phyloP scores from a whole-genome alignment of 2,329 filamentous ascomycete species.

The Graphiopsis chlorocephala region DNA sequence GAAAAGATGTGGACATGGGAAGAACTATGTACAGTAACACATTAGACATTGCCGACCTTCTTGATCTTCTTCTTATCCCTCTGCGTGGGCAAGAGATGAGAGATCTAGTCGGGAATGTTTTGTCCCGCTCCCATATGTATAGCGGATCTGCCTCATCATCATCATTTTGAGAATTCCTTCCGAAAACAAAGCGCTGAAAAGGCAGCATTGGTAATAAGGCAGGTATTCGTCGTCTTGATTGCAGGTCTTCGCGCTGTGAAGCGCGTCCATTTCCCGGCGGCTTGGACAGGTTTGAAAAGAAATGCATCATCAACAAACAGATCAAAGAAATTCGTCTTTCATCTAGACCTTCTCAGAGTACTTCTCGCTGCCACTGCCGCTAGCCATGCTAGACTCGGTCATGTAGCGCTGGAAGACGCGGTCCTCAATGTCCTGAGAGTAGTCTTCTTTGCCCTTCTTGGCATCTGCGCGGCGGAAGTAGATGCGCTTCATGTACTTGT shows the following conservation, averaged over 20 bases:
- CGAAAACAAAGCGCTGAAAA: background rate
- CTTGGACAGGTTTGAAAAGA: background rate
- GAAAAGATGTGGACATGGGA: background rate
- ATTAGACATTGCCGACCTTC: background rate
- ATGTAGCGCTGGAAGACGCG: conserved; percentile 16
- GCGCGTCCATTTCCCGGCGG: background rate
- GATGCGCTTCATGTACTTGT: conserved; percentile 64
- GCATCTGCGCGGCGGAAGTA: conserved; percentile 18
- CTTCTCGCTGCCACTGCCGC: conserved; percentile 7
- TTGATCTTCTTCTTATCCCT: background rate
- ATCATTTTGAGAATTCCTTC: background rate
- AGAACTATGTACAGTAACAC: background rate
- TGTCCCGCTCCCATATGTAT: background rate
- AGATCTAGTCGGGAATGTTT: background rate
- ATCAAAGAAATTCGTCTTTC: background rate
- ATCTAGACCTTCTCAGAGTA: conserved; percentile 13
- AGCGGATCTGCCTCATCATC: background rate
- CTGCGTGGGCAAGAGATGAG: background rate
- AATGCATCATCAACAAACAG: background rate
- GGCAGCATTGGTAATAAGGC: background rate
- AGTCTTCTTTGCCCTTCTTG: conserved; percentile 17
- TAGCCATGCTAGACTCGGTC: conserved; percentile 16
- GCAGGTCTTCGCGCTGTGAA: background rate
- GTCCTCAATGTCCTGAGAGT: conserved; percentile 7
- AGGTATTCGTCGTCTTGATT: background rate